A percentile compares a stretch with the other conserved stretches of the same genome.
Conservation (phyloP, 1,284 basidiomycete genomes). For the Volvariella volvacea region DNA sequence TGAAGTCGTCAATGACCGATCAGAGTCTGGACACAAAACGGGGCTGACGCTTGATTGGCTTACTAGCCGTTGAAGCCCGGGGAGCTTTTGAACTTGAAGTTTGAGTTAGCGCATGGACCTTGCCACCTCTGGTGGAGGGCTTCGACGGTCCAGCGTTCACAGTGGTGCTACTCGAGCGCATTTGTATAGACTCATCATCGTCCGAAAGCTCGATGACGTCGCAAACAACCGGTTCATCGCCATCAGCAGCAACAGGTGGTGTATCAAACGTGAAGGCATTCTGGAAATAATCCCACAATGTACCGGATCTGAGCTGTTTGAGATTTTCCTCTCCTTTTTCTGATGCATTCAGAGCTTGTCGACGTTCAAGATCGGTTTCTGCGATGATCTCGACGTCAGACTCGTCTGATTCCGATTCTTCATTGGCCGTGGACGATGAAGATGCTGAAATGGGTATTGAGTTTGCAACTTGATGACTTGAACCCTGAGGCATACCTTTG, state of each 20-base stretch:
- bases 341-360: slow-evolving; percentile 37
- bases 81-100: slow-evolving; percentile 34
- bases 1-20: not conserved
- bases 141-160: slow-evolving; percentile 4
- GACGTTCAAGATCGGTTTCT: slow-evolving; percentile 55
- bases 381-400: slow-evolving; percentile 28
- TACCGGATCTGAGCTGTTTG: slow-evolving; percentile 23
- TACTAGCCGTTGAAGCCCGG: slow-evolving; percentile 34
- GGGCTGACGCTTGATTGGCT: slow-evolving; percentile 13
- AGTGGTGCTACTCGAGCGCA: slow-evolving; percentile 5
- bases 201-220: slow-evolving; percentile 15
- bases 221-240: slow-evolving; percentile 22
- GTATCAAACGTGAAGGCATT: slow-evolving; percentile 37
- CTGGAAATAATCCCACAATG: slow-evolving; percentile 36
- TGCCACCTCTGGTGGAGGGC: not conserved
- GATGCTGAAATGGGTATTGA: slow-evolving; percentile 10
- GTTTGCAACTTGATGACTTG: not conserved
- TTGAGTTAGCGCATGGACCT: not conserved
- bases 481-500: slow-evolving; percentile 17
- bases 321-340: slow-evolving; percentile 29
- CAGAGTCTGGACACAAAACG: slow-evolving; percentile 2
- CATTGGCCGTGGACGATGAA: slow-evolving; percentile 15
- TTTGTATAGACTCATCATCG: slow-evolving; percentile 11
- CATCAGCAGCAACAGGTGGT: slow-evolving; percentile 2
- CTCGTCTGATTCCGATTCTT: slow-evolving; percentile 15